A percentile compares a stretch with the other conserved stretches of the same genome.
These are phyloP conservation scores for Serendipita sp. DNA, from an alignment of 768 basidiomycete genomes.

Conservation along the genomic window DNA sequence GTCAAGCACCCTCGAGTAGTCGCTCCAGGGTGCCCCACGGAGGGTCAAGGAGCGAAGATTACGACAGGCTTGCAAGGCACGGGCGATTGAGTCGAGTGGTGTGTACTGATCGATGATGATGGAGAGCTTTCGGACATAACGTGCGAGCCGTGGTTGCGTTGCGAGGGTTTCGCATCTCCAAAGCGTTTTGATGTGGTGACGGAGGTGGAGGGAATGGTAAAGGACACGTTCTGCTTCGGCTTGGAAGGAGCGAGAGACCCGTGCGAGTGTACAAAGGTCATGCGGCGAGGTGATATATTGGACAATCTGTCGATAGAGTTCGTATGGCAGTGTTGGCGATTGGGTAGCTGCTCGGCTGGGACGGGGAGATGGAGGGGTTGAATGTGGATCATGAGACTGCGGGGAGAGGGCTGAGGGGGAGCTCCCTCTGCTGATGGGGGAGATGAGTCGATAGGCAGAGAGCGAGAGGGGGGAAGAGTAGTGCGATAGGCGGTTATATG, in stretches of 20 bases:
- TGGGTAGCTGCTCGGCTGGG: neutral
- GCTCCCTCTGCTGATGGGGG: neutral
- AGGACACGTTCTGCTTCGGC: constrained; percentile 10
- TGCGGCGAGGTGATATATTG: constrained; percentile 6
- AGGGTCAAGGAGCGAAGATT: neutral
- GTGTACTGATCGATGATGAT: constrained; percentile 5
- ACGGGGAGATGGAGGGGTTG: neutral
- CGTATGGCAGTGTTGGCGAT: constrained; percentile 8
- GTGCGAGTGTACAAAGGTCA: constrained; percentile 6
- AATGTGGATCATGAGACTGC: neutral
- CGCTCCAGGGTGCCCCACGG: neutral
- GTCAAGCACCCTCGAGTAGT: constrained; percentile 1
- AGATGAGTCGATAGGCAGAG: neutral
- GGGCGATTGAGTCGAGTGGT: neutral
- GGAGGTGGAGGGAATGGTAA: constrained; percentile 8
- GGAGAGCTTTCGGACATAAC: neutral
- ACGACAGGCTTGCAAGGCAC: neutral
- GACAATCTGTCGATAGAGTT: constrained; percentile 9
- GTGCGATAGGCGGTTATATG: neutral
- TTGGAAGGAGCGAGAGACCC: constrained; percentile 9
- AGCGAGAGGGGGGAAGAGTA: neutral
- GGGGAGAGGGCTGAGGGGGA: neutral
- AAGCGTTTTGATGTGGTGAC: constrained; percentile 6
- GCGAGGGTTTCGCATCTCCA: neutral
- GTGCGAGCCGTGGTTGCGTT: neutral